Evolutionary conservation across 2,329 filamentous ascomycete species (phyloP).

Genomic region (Aspergillus sojae): DNA sequence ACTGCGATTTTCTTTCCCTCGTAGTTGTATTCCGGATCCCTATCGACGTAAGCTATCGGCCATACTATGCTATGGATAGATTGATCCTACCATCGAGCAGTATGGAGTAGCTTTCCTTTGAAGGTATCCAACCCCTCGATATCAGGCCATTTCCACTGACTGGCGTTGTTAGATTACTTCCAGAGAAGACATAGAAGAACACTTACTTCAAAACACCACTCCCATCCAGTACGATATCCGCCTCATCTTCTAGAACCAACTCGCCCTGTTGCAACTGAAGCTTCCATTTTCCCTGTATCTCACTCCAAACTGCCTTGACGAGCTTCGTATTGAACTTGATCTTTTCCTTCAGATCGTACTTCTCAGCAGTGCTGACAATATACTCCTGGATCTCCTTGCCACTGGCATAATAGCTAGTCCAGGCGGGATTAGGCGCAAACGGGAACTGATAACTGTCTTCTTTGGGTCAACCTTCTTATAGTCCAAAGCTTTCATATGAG

Average conservation of each 20-base stretch:
- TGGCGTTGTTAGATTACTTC: conserved; percentile 7
- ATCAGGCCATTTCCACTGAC: conserved; percentile 26
- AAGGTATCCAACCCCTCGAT: conserved; percentile 31
- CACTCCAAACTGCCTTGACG: conserved; percentile 42
- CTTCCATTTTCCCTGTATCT: conserved; percentile 22
- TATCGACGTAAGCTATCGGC: background rate
- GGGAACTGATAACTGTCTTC: conserved; percentile 42
- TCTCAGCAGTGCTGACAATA: conserved; percentile 41
- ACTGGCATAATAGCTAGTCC: conserved; percentile 45
- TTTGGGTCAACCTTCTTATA: background rate
- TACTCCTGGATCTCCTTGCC: conserved; percentile 50
- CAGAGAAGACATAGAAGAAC: background rate
- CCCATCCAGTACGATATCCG: conserved; percentile 32
- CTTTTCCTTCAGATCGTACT: conserved; percentile 43
- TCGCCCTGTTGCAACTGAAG: conserved; percentile 19
- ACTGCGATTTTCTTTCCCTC: conserved; percentile 33
- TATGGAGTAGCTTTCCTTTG: conserved; percentile 40
- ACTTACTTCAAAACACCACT: conserved; percentile 29
- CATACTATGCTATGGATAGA: too few relatives aligned
- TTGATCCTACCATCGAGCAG: conserved; percentile 33
- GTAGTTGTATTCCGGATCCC: conserved; percentile 31
- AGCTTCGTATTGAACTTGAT: conserved; percentile 41
- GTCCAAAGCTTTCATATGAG: background rate
- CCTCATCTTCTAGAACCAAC: conserved; percentile 22
- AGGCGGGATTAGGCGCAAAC: conserved; percentile 48